Conservation (phyloP, 2,329 filamentous ascomycete species). For the Fusarium sp. region DNA sequence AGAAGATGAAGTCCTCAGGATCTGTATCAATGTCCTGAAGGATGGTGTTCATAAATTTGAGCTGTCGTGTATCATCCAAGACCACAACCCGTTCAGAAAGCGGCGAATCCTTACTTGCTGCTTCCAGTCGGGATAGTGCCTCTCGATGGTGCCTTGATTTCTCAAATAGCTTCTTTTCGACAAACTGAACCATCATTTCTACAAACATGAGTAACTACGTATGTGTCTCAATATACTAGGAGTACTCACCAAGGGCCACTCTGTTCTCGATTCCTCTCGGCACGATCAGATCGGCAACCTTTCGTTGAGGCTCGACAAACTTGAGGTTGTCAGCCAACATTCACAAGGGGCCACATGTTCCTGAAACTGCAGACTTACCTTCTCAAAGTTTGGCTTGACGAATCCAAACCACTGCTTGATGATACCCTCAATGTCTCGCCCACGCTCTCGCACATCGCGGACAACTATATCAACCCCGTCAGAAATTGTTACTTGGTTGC, state of each 20-base stretch:
- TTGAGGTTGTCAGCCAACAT: constrained; percentile 47
- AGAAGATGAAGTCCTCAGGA: constrained; percentile 95
- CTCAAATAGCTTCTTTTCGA: constrained; percentile 85
- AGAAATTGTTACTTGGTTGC: background rate
- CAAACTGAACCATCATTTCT: constrained; percentile 95
- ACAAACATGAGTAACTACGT: constrained; percentile 16
- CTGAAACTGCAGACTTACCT: constrained; percentile 55
- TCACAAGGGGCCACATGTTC: background rate
- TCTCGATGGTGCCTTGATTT: constrained; percentile 88
- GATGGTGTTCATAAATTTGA: constrained; percentile 90
- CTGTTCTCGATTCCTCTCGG: constrained; percentile 94
- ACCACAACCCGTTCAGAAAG: constrained; percentile 81
- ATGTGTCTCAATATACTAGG: background rate
- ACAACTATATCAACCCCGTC: constrained; percentile 66
- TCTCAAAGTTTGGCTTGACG: constrained; percentile 97
- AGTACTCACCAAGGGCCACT: constrained; percentile 80
- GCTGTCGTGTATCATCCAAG: constrained; percentile 81
- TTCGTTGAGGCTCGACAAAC: constrained; percentile 91
- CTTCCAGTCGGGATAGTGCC: constrained; percentile 81
- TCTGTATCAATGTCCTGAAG: constrained; percentile 83
- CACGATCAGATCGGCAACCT: constrained; percentile 94
- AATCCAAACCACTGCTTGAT: constrained; percentile 98
- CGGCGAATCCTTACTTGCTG: constrained; percentile 76
- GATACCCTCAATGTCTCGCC: constrained; percentile 91
- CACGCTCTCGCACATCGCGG: constrained; percentile 89